Conservation (phyloP, 1,139 yeast species). For the Hemisphaericaspora xylanilytica region DNA sequence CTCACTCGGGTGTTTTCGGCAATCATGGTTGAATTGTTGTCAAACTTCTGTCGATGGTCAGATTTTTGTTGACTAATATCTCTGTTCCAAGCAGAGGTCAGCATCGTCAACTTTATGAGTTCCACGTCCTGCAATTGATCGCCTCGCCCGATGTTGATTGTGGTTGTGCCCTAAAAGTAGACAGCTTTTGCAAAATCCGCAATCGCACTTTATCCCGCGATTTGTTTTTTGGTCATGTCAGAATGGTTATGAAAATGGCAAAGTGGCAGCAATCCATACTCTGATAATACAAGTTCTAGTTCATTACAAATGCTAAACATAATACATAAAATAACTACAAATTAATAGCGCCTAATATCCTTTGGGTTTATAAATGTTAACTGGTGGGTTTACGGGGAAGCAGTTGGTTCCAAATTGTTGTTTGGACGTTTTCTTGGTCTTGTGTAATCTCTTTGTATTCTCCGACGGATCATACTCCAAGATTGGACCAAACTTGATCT, state of each 20-base stretch:
- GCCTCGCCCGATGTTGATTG: background rate
- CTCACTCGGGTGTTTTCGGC: background rate
- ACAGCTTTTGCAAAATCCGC: background rate
- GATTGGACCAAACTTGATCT: slow-evolving; percentile 42
- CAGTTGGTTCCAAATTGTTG: slow-evolving; percentile 25
- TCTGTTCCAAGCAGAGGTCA: background rate
- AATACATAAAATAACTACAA: background rate
- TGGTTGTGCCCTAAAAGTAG: too few relatives aligned
- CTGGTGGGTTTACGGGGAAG: slow-evolving; percentile 34
- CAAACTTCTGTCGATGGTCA: background rate
- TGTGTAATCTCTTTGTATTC: slow-evolving; percentile 22
- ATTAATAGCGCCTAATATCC: slow-evolving; percentile 15
- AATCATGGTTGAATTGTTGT: background rate
- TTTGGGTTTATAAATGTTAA: slow-evolving; percentile 37
- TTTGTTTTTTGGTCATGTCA: too few relatives aligned
- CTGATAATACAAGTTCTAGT: background rate
- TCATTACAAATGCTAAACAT: background rate
- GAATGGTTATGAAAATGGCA: too few relatives aligned
- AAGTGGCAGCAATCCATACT: background rate
- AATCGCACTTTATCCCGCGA: too few relatives aligned
- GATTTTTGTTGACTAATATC: background rate
- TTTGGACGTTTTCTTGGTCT: slow-evolving; percentile 15
- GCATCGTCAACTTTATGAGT: background rate
- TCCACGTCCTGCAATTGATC: background rate
- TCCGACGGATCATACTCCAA: slow-evolving; percentile 43